A percentile compares a stretch with the other conserved stretches of the same genome.
Conservation (phyloP, 2,329 filamentous ascomycete genomes). For the Claviceps fusiformis region DNA sequence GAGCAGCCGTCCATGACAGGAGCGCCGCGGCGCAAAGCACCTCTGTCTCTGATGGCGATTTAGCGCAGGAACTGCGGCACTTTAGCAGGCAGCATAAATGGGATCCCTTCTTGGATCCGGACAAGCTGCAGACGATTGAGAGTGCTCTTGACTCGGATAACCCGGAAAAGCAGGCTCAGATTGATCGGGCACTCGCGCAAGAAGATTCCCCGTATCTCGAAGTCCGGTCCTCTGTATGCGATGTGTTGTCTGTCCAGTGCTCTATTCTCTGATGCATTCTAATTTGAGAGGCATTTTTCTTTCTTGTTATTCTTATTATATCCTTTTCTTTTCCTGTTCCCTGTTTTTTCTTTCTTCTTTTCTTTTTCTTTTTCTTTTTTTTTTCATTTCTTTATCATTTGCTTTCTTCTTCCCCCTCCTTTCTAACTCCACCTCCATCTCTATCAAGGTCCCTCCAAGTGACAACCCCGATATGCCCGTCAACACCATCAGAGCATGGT, state of each 20-base stretch:
- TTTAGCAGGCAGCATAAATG: slow-evolving; percentile 38
- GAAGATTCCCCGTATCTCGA: slow-evolving; percentile 33
- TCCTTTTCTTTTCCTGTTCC: no score
- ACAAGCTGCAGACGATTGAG: slow-evolving; percentile 36
- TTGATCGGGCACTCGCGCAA: slow-evolving; percentile 32
- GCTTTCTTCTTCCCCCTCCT: no score
- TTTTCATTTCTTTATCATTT: no score
- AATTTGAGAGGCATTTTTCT: not conserved
- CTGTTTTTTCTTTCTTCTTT: not conserved
- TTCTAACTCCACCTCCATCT: no score
- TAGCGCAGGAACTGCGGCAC: slow-evolving; percentile 17
- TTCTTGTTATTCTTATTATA: no score
- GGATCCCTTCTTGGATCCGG: slow-evolving; percentile 42
- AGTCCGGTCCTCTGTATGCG: slow-evolving; percentile 13
- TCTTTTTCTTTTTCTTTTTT: not conserved
- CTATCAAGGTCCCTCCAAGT: slow-evolving; percentile 19
- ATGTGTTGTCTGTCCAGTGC: not conserved
- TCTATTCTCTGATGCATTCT: not conserved
- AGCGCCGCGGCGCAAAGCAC: not conserved
- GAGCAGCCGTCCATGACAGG: not conserved
- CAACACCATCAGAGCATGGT: slow-evolving; percentile 47
- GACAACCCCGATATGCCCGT: slow-evolving; percentile 34
- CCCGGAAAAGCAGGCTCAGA: slow-evolving; percentile 27
- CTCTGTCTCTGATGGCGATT: not conserved
- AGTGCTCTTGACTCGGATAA: slow-evolving; percentile 29